A percentile compares a stretch with the other conserved stretches of the same genome.
phyloP scores from a whole-genome alignment of 768 basidiomycete species.

The Suillus subluteus region DNA sequence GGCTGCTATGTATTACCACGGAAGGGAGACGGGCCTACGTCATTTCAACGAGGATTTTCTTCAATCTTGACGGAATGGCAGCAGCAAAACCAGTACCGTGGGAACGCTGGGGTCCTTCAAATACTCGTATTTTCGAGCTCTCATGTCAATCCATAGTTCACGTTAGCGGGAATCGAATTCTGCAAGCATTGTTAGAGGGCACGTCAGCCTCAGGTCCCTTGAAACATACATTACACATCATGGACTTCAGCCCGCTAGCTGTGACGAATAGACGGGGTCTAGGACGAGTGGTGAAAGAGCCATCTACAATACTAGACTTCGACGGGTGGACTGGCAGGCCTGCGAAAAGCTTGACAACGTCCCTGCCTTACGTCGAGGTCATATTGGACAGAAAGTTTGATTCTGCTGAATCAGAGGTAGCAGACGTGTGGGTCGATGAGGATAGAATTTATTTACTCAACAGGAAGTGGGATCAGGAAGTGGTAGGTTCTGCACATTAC shows the following conservation, averaged over 20 bases:
- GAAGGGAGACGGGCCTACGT: not conserved
- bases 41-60: slow-evolving; percentile 1
- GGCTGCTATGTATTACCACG: not conserved
- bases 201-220: not conserved
- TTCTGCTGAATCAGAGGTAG: not conserved
- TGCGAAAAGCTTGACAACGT: not conserved
- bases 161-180: not conserved
- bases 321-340: not conserved
- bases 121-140: not conserved
- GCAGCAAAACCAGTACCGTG: not conserved
- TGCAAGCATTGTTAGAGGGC: not conserved
- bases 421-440: not conserved
- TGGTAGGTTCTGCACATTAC: not conserved
- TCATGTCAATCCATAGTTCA: not conserved
- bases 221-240: not conserved
- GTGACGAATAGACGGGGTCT: not conserved
- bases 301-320: not conserved
- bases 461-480: not conserved
- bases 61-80: not conserved
- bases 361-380: not conserved
- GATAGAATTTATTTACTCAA: not conserved
- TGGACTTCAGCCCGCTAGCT: not conserved
- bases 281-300: not conserved
- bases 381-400: not conserved
- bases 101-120: not conserved